Percentiles rank a stretch among this genome's conserved stretches.
Evolutionary conservation across 305 asterid species (phyloP).

Genomic region (Lippia alba): DNA sequence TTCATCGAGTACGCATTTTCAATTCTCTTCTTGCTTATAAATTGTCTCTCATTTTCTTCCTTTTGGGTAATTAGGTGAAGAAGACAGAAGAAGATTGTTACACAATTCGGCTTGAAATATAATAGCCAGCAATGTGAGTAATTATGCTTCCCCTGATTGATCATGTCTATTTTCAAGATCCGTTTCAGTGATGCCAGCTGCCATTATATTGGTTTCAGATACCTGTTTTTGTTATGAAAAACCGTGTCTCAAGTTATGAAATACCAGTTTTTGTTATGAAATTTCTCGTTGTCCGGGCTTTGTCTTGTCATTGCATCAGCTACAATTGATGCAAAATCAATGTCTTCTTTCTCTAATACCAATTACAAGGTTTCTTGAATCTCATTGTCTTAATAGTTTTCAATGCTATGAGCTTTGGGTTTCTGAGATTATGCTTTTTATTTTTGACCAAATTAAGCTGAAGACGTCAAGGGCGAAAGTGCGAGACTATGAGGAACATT

Average conservation of each 20-base stretch:
- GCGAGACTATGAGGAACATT: conserved; percentile 51
- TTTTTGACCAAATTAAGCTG: conserved; percentile 47
- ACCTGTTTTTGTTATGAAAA: conserved; percentile 3
- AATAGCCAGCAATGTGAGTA: conserved; percentile 69
- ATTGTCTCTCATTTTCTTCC: no score
- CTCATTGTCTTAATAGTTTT: conserved; percentile 17
- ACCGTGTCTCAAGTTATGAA: conserved; percentile 3
- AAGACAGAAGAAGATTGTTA: conserved; percentile 98
- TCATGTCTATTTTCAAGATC: conserved; percentile 8
- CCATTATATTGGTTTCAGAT: no score
- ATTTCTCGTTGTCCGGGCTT: conserved; percentile 86
- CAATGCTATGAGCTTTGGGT: not conserved
- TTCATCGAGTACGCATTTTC: conserved; percentile 24
- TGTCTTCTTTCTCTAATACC: conserved; percentile 76
- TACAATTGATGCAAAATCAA: conserved; percentile 92
- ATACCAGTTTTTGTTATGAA: conserved; percentile 49
- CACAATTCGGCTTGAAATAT: conserved; percentile 91
- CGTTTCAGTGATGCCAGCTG: conserved; percentile 4
- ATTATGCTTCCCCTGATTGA: conserved; percentile 30
- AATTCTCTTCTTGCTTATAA: conserved; percentile 11
- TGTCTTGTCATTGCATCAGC: conserved; percentile 94
- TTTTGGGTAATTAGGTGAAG: conserved; percentile 89
- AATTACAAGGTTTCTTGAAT: conserved; percentile 73
- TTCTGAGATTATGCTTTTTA: conserved; percentile 30
- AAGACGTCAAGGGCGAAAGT: conserved; percentile 54